Conservation (phyloP, 1,139 yeast species). For the Arxiozyma slooffiae region DNA sequence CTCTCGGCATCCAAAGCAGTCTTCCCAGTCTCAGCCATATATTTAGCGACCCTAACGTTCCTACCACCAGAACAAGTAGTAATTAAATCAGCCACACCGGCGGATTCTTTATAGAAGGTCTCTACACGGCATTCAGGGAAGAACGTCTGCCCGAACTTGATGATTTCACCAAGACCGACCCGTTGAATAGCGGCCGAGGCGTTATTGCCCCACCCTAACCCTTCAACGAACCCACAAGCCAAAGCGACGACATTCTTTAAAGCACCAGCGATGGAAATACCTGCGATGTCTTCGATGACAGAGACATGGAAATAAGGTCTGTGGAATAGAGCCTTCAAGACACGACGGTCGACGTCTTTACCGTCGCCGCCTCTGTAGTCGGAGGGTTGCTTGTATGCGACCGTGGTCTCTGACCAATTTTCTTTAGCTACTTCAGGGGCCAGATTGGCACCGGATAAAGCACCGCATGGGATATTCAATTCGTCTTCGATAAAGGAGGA, state of each 20-base stretch:
- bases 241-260: slow-evolving; percentile 88
- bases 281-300: slow-evolving; percentile 82
- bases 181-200: slow-evolving; percentile 96
- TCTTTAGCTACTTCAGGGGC: slow-evolving; percentile 92
- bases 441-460: slow-evolving; percentile 85
- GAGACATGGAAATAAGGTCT: slow-evolving; percentile 92
- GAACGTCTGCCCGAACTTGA: slow-evolving; percentile 66
- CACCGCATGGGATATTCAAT: slow-evolving; percentile 85
- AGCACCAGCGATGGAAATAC: slow-evolving; percentile 92
- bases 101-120: slow-evolving; percentile 83
- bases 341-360: slow-evolving; percentile 58
- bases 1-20: slow-evolving; percentile 72
- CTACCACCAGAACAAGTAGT: slow-evolving; percentile 96
- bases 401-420: slow-evolving; percentile 91
- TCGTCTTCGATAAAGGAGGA: slow-evolving; percentile 65
- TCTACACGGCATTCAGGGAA: slow-evolving; percentile 61
- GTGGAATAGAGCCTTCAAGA: slow-evolving; percentile 73
- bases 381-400: slow-evolving; percentile 68
- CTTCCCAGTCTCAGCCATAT: slow-evolving; percentile 61
- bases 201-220: slow-evolving; percentile 96
- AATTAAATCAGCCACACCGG: slow-evolving; percentile 94
- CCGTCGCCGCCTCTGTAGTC: slow-evolving; percentile 65
- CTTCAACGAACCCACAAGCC: slow-evolving; percentile 93
- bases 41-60: slow-evolving; percentile 79
- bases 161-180: slow-evolving; percentile 81